Percentiles rank a stretch among this genome's conserved stretches.
Evolutionary conservation across 1,284 basidiomycete genomes (phyloP).

Genomic region (Heliocybe sulcata): DNA sequence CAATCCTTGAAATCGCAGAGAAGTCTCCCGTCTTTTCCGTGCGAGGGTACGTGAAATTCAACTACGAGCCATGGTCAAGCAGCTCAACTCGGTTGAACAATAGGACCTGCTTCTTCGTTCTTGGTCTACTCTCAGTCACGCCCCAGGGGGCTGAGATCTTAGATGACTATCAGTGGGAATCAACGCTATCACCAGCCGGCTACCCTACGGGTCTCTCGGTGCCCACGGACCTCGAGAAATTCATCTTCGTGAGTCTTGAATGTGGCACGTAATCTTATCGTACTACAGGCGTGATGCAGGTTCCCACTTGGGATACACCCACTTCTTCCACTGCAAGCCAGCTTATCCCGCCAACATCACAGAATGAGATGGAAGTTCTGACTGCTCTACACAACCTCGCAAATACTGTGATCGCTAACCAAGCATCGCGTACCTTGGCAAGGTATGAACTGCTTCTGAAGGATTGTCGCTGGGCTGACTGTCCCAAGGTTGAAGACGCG

Average conservation of each 20-base stretch:
- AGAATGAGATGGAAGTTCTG: constrained; percentile 81
- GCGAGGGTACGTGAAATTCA: constrained; percentile 63
- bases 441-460: constrained; percentile 38
- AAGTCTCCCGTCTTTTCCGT: constrained; percentile 86
- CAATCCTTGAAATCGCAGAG: constrained; percentile 88
- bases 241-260: constrained; percentile 62
- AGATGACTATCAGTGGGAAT: constrained; percentile 90
- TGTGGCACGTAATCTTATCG: not conserved
- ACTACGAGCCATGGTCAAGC: constrained; percentile 1
- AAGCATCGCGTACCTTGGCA: constrained; percentile 82
- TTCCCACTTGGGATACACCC: constrained; percentile 69
- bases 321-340: constrained; percentile 40
- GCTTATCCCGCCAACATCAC: constrained; percentile 58
- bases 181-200: constrained; percentile 84
- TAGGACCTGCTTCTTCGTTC: constrained; percentile 87
- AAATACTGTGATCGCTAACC: constrained; percentile 93
- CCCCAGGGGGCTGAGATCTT: constrained; percentile 75
- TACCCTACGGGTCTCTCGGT: constrained; percentile 86
- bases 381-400: constrained; percentile 90
- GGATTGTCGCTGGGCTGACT: constrained; percentile 4
- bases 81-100: constrained; percentile 3
- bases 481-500: constrained; percentile 67
- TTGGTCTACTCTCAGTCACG: constrained; percentile 79
- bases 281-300: constrained; percentile 32
- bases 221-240: constrained; percentile 75